phyloP scores from a whole-genome alignment of 2,329 filamentous ascomycete genomes.

The Aspergillus viridinutans region DNA sequence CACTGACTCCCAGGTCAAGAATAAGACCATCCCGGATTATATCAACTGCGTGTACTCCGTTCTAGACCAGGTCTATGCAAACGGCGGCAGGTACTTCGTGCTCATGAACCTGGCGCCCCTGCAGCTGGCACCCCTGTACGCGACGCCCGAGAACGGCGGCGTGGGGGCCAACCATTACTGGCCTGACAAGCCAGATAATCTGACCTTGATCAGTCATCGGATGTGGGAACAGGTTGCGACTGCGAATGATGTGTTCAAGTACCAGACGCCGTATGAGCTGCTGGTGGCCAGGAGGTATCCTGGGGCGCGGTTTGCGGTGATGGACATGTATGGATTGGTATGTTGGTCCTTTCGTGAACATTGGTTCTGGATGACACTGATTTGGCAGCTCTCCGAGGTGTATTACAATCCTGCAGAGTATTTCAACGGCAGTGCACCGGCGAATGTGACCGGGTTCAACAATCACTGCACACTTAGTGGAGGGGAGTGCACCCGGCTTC shows the following conservation, averaged over 20 bases:
- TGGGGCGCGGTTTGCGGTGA: slow-evolving; percentile 59
- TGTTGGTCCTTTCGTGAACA: slow-evolving; percentile 10
- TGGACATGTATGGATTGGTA: slow-evolving; percentile 62
- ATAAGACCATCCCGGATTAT: slow-evolving; percentile 61
- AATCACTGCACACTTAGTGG: slow-evolving; percentile 49
- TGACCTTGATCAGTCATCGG: slow-evolving; percentile 47
- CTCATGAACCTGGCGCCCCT: slow-evolving; percentile 67
- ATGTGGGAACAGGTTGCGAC: slow-evolving; percentile 51
- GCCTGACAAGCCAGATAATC: slow-evolving; percentile 46
- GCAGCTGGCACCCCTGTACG: slow-evolving; percentile 65
- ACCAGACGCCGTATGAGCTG: slow-evolving; percentile 48
- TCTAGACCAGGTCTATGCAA: slow-evolving; percentile 60
- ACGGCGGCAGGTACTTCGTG: slow-evolving; percentile 67
- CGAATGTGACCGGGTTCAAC: slow-evolving; percentile 58
- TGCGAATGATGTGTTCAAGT: slow-evolving; percentile 51
- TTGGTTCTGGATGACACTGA: neutral
- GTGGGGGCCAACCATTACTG: slow-evolving; percentile 44
- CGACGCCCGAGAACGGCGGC: slow-evolving; percentile 45
- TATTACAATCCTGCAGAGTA: slow-evolving; percentile 58
- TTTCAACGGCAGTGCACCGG: slow-evolving; percentile 57
- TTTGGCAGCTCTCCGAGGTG: slow-evolving; percentile 49
- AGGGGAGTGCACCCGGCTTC: slow-evolving; percentile 38
- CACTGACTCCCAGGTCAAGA: slow-evolving; percentile 57
- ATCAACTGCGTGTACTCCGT: slow-evolving; percentile 63
- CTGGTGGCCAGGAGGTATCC: slow-evolving; percentile 42